phyloP scores from a whole-genome alignment of 306 rosid genomes.

The Trifolium subterraneum region DNA sequence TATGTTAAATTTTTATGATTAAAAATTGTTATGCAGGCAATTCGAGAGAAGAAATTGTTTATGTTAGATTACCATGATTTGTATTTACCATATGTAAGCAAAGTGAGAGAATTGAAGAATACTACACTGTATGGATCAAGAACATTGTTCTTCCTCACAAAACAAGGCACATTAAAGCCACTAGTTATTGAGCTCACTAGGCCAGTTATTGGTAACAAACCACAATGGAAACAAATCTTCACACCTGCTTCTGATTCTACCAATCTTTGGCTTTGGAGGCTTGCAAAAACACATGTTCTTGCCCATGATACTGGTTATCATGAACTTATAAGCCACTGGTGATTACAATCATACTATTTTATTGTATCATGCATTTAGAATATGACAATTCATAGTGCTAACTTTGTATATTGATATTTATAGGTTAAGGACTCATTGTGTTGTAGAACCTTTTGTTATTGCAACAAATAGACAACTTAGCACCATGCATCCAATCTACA shows the following conservation, averaged over 20 bases:
- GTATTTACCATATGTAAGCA: constrained; percentile 54
- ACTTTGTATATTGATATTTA: constrained; percentile 1
- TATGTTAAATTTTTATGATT: not conserved
- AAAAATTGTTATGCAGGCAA: constrained; percentile 38
- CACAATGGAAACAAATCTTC: constrained; percentile 56
- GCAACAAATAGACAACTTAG: constrained; percentile 60
- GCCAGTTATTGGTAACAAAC: constrained; percentile 44
- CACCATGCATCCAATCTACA: constrained; percentile 55
- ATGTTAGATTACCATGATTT: constrained; percentile 59
- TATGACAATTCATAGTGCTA: constrained; percentile 18
- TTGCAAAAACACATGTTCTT: constrained; percentile 58
- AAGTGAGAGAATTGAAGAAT: constrained; percentile 50
- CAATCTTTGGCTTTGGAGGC: constrained; percentile 56
- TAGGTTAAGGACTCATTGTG: constrained; percentile 57
- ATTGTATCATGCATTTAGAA: not conserved
- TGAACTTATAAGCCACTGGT: constrained; percentile 59
- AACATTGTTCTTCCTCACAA: constrained; percentile 52
- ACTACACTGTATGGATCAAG: constrained; percentile 56
- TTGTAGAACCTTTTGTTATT: constrained; percentile 50
- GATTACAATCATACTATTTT: not conserved
- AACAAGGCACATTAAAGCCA: constrained; percentile 57
- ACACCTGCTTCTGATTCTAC: constrained; percentile 48
- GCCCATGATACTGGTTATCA: constrained; percentile 56
- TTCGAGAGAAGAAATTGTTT: constrained; percentile 50
- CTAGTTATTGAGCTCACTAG: constrained; percentile 57